Evolutionary conservation across 108 stramenopile genomes (phyloP), one percentile per base, ranked within the genome.

Genomic region (Nannochloropsis salina): DNA sequence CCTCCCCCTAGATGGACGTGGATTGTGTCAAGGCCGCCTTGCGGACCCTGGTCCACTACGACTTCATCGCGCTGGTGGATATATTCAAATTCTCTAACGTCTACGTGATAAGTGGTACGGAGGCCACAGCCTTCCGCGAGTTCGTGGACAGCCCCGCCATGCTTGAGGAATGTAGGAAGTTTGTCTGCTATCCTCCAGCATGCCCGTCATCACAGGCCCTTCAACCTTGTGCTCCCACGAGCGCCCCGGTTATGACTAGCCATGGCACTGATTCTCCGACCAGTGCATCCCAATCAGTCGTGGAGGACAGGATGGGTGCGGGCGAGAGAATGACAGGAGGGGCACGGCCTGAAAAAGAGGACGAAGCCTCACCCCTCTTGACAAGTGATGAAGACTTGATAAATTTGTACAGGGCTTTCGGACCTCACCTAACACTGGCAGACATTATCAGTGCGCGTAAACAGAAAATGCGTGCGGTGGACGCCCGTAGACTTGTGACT

Each of bases 21-120:
- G 95, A 94, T 85, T 93, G 95, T 90, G 95, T 95, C 15, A 90
- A 92, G 44, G 92, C 93, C 1, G 95, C 94, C 85, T 88, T 96
- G 8, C 90, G 95, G 45, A 95, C 95, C 41, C 87, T 95, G 41
- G 89, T 91, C 18, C 94, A 97, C 87, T 95, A 95, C 86, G 92
- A 93, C 8, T 93, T 94, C 15, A 91, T 97, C 86, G 90, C 93
- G 21, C 87, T 95, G 42, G 94, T 95, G 2, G 95, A 95, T 83
- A 92, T 95, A 80, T 97, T 97, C 86, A 92, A 93, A 12, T 97
- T 95, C 90, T 88, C 94, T 45, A 97, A 97, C 91, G 91, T 94
- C 42, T 97, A 97, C 84, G 94, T 95, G 4, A 74, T n/a, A 74
- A 74, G 61, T n/a, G n/a, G 20, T 0, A 74, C 61, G 8, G 61